phyloP scores from a whole-genome alignment of 257 asterid species.

The Leptodermis oblonga region DNA sequence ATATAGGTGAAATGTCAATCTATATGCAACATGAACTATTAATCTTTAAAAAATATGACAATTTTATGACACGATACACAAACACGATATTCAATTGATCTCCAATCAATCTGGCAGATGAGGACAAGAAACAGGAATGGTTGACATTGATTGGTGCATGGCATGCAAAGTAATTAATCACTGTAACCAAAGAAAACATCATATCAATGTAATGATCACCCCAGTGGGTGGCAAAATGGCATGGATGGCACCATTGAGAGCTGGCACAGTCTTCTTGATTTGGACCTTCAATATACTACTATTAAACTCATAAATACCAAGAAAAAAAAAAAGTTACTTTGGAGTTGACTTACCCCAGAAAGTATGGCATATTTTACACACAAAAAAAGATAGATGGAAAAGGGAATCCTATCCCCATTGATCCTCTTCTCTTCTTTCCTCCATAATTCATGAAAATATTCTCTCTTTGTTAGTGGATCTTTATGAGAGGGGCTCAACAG shows the following conservation, averaged over 20 bases:
- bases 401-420: constrained; percentile 57
- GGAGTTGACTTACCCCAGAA: constrained; percentile 81
- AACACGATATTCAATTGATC: too few relatives aligned
- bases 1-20: too few relatives aligned
- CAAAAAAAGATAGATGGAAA: constrained; percentile 24
- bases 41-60: too few relatives aligned
- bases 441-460: constrained; percentile 31
- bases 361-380: constrained; percentile 51
- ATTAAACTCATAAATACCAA: neutral
- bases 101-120: constrained; percentile 18
- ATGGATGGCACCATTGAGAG: constrained; percentile 30
- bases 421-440: neutral
- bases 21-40: too few relatives aligned
- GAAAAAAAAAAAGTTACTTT: constrained; percentile 36
- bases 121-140: constrained; percentile 22
- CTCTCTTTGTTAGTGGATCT: constrained; percentile 33
- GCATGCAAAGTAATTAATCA: neutral
- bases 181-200: constrained; percentile 15
- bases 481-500: constrained; percentile 7
- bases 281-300: constrained; percentile 3
- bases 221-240: constrained; percentile 27
- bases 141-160: neutral
- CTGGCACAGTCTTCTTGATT: neutral
- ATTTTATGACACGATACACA: too few relatives aligned
- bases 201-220: constrained; percentile 14